Percentiles rank a stretch among this genome's conserved stretches.
These are phyloP conservation scores for Candida namnaoensis DNA, from an alignment of 805 yeast genomes.

Conservation along the genomic window DNA sequence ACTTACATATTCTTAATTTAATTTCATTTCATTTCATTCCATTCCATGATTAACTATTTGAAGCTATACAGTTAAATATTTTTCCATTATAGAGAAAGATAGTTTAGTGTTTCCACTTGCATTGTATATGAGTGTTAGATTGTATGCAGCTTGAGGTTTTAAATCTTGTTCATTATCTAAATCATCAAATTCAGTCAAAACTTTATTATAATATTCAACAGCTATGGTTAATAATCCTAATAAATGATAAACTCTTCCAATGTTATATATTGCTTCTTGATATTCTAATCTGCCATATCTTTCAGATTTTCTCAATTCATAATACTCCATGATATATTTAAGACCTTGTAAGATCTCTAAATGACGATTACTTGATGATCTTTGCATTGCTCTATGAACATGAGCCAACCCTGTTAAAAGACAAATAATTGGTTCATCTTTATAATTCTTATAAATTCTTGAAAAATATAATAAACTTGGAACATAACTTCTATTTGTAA, in stretches of 20 bases:
- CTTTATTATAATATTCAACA: constrained; percentile 61
- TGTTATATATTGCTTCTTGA: constrained; percentile 76
- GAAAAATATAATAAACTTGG: constrained; percentile 75
- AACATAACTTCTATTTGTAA: constrained; percentile 73
- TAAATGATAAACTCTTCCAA: constrained; percentile 81
- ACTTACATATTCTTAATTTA: no score
- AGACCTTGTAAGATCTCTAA: constrained; percentile 83
- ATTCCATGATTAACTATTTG: no score
- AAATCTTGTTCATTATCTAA: constrained; percentile 48
- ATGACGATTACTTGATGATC: constrained; percentile 80
- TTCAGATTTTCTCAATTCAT: constrained; percentile 35
- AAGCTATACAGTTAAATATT: constrained; percentile 35
- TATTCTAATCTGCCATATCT: constrained; percentile 33
- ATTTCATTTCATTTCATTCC: no score
- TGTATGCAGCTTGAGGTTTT: constrained; percentile 78
- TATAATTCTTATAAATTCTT: constrained; percentile 58
- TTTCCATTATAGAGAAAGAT: constrained; percentile 57
- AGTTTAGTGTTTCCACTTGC: constrained; percentile 61
- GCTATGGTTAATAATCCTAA: constrained; percentile 75
- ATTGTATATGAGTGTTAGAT: constrained; percentile 66
- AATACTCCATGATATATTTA: constrained; percentile 67
- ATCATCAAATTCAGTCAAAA: constrained; percentile 32
- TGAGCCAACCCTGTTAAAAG: constrained; percentile 72
- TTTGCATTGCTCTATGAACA: constrained; percentile 85
- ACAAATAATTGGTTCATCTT: constrained; percentile 72